Conservation (phyloP, 306 rosid species). For the Mucuna pruriens region DNA sequence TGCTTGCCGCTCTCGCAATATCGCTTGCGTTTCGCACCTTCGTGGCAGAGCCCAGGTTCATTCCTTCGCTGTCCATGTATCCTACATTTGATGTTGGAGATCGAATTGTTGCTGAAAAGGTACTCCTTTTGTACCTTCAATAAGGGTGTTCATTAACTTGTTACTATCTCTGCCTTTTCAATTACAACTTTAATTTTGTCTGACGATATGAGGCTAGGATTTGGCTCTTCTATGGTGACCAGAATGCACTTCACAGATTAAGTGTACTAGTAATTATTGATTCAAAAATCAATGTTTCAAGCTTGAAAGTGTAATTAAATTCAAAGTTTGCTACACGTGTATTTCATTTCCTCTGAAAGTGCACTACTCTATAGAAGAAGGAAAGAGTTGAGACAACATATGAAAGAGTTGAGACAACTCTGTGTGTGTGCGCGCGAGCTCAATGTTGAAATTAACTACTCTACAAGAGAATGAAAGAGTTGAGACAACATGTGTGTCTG, state of each 20-base stretch:
- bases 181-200: background rate
- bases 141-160: background rate
- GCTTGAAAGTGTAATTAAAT: background rate
- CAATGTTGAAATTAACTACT: background rate
- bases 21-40: constrained; percentile 68
- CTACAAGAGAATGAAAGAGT: background rate
- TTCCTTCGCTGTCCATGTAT: constrained; percentile 99
- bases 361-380: background rate
- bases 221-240: background rate
- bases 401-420: too few relatives aligned
- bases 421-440: too few relatives aligned
- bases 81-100: constrained; percentile 99
- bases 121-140: constrained; percentile 18
- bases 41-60: constrained; percentile 96
- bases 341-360: background rate
- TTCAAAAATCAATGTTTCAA: background rate
- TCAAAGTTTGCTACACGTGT: background rate
- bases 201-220: background rate
- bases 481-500: background rate
- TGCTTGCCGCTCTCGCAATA: constrained; percentile 78
- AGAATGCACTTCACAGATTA: background rate
- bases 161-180: background rate
- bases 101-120: constrained; percentile 96
- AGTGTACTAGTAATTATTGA: background rate
- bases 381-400: background rate